Evolutionary conservation across 441 rosid genomes (phyloP).

Genomic region (Jatropha multifida): DNA sequence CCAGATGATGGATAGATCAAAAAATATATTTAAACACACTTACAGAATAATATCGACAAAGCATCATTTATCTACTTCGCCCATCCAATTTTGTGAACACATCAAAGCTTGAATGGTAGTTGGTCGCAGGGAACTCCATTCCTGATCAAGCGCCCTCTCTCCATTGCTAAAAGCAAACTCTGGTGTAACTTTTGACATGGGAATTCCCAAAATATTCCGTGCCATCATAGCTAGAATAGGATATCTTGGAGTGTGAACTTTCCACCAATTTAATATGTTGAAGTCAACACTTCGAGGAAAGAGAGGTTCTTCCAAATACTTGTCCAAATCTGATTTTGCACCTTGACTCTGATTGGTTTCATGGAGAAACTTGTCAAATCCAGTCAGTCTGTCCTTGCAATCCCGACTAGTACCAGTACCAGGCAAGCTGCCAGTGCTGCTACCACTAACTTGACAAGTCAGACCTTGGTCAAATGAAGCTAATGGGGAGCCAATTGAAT

Average conservation of each 20-base stretch:
- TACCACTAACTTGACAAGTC: slow-evolving; percentile 48
- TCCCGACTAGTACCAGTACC: slow-evolving; percentile 38
- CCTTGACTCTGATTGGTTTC: slow-evolving; percentile 73
- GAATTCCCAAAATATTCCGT: slow-evolving; percentile 79
- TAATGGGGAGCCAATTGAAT: slow-evolving; percentile 70
- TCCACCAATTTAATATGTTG: slow-evolving; percentile 91
- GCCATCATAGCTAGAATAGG: slow-evolving; percentile 93
- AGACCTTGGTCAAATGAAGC: slow-evolving; percentile 59
- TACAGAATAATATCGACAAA: neutral
- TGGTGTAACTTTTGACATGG: slow-evolving; percentile 61
- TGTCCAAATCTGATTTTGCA: slow-evolving; percentile 68
- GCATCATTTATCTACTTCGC: slow-evolving; percentile 4
- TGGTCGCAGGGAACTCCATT: slow-evolving; percentile 53
- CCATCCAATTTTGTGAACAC: slow-evolving; percentile 79
- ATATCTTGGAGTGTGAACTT: slow-evolving; percentile 91
- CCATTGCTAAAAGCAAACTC: slow-evolving; percentile 52
- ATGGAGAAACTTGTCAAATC: slow-evolving; percentile 83
- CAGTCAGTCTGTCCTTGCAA: slow-evolving; percentile 73
- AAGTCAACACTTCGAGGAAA: slow-evolving; percentile 85
- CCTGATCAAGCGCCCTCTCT: slow-evolving; percentile 53
- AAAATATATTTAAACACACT: neutral
- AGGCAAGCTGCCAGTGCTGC: slow-evolving; percentile 47
- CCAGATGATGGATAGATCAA: neutral
- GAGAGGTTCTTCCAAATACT: slow-evolving; percentile 83
- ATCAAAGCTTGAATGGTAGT: slow-evolving; percentile 75